These are phyloP conservation scores for Citrullus mucosospermus DNA, from an alignment of 306 rosid genomes.

Conservation along the genomic window DNA sequence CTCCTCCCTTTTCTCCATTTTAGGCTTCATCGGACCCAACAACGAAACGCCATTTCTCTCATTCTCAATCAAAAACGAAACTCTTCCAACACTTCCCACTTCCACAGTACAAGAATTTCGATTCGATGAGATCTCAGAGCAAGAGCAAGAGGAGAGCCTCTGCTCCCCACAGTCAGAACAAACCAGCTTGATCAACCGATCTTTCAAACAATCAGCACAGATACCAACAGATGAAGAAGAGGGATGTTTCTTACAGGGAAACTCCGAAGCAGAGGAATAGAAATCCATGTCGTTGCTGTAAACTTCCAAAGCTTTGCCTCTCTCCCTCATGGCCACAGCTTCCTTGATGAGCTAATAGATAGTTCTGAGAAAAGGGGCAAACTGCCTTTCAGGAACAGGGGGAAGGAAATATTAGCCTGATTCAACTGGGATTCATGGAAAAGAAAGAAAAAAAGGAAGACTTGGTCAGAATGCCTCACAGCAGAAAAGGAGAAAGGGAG, in stretches of 20 bases:
- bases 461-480: not conserved
- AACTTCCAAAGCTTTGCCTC: slow-evolving; percentile 55
- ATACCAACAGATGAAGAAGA: slow-evolving; percentile 75
- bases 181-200: slow-evolving; percentile 62
- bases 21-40: slow-evolving; percentile 19
- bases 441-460: not conserved
- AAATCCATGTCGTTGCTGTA: slow-evolving; percentile 51
- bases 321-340: slow-evolving; percentile 47
- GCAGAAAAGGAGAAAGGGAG: not conserved
- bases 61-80: slow-evolving; percentile 79
- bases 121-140: slow-evolving; percentile 78
- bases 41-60: slow-evolving; percentile 35
- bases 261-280: slow-evolving; percentile 58
- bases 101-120: slow-evolving; percentile 79
- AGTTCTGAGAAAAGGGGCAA: not conserved
- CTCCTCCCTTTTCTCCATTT: slow-evolving; percentile 32
- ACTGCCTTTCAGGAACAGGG: not conserved
- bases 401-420: not conserved
- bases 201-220: slow-evolving; percentile 79
- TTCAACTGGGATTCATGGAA: slow-evolving; percentile 10
- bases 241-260: slow-evolving; percentile 71
- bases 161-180: slow-evolving; percentile 99
- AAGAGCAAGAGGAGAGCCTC: slow-evolving; percentile 90
- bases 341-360: not conserved
- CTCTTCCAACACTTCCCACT: slow-evolving; percentile 85